Evolutionary conservation across 495 filamentous ascomycete species (phyloP).

Genomic region (Penicillium cataractarum): DNA sequence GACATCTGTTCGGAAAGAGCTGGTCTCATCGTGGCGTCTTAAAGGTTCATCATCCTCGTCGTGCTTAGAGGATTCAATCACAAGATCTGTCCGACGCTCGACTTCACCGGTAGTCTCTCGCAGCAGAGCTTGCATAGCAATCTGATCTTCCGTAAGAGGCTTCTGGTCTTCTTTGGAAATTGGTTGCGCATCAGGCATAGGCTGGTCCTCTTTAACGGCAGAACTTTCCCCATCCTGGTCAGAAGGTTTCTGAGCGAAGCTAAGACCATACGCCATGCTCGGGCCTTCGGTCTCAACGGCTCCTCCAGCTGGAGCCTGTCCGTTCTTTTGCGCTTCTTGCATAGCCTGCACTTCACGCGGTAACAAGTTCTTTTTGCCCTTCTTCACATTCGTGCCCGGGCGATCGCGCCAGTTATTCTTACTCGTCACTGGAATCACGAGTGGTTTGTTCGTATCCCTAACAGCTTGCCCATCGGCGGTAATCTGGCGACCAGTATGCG

Average conservation of each 20-base stretch:
- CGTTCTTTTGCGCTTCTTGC: conserved; percentile 41
- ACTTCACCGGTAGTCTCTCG: conserved; percentile 55
- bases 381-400: conserved; percentile 51
- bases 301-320: conserved; percentile 32
- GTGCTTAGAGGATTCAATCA: conserved; percentile 53
- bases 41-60: conserved; percentile 29
- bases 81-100: conserved; percentile 56
- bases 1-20: conserved; percentile 69
- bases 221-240: conserved; percentile 27
- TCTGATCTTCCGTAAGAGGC: conserved; percentile 67
- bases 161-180: conserved; percentile 24
- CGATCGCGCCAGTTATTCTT: conserved; percentile 75
- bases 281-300: conserved; percentile 40
- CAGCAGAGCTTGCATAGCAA: conserved; percentile 79
- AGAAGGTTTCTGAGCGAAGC: conserved; percentile 38
- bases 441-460: conserved; percentile 44
- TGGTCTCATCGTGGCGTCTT: conserved; percentile 59
- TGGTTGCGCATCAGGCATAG: conserved; percentile 36
- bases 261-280: conserved; percentile 51
- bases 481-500: conserved; percentile 57
- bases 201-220: conserved; percentile 27
- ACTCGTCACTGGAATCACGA: conserved; percentile 67
- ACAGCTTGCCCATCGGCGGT: conserved; percentile 37
- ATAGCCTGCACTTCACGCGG: conserved; percentile 55
- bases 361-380: conserved; percentile 55